Evolutionary conservation across 441 rosid species (phyloP).

Genomic region (Populus hybrid): DNA sequence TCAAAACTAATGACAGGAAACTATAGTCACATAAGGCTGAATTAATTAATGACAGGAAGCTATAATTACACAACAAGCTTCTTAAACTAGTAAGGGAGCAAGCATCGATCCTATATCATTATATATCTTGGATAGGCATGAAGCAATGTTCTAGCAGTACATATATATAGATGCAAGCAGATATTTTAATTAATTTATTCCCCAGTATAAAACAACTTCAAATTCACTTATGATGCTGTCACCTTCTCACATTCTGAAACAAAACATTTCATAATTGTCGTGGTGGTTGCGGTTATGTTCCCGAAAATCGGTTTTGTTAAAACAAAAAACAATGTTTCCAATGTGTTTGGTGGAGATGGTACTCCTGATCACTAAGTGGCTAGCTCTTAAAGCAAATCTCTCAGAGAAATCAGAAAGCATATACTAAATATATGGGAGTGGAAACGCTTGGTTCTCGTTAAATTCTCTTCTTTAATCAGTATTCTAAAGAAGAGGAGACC

Average conservation of each 20-base stretch:
- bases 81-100: background rate
- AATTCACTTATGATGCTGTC: background rate
- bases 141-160: background rate
- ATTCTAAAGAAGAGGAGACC: background rate
- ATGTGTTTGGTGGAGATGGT: background rate
- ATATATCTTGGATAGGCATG: background rate
- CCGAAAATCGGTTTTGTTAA: background rate
- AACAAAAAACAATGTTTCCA: background rate
- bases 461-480: slow-evolving; percentile 7
- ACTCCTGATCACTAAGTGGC: background rate
- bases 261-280: background rate
- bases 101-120: background rate
- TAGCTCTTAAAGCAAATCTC: background rate
- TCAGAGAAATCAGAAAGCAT: background rate
- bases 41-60: background rate
- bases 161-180: background rate
- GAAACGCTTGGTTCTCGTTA: background rate
- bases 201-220: background rate
- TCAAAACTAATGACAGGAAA: background rate
- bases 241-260: background rate
- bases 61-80: too few relatives aligned
- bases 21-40: too few relatives aligned
- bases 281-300: background rate
- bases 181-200: background rate
- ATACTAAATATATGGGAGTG: background rate